These are phyloP conservation scores for Apodospora peruviana DNA, from an alignment of 495 filamentous ascomycete species.

Conservation along the genomic window DNA sequence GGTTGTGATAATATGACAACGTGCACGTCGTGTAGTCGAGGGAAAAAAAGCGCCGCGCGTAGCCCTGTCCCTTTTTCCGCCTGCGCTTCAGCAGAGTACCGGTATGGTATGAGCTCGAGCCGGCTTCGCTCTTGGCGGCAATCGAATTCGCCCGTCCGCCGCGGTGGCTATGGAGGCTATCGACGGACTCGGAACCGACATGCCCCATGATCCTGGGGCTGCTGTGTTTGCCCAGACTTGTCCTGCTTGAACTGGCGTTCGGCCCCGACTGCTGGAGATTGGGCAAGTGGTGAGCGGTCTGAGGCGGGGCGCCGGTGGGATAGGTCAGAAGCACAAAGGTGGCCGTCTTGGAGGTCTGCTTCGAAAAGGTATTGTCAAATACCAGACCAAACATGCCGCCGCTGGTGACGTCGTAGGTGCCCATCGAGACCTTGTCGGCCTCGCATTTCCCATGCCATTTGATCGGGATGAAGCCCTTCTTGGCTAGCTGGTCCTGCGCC, in stretches of 20 bases:
- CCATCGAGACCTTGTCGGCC: constrained; percentile 90
- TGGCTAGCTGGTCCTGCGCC: constrained; percentile 74
- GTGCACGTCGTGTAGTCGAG: constrained; percentile 88
- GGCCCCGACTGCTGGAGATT: constrained; percentile 46
- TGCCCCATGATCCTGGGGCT: constrained; percentile 34
- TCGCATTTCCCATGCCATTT: constrained; percentile 93
- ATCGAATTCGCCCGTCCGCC: constrained; percentile 22
- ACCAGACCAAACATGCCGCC: constrained; percentile 94
- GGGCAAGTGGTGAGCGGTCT: constrained; percentile 65
- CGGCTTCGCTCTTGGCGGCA: constrained; percentile 27
- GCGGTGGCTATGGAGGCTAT: constrained; percentile 51
- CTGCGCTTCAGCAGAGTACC: constrained; percentile 83
- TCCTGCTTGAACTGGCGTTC: constrained; percentile 41
- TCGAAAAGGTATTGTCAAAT: constrained; percentile 98
- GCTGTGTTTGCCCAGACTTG: constrained; percentile 37
- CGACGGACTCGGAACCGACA: constrained; percentile 42
- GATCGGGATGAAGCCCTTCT: constrained; percentile 78
- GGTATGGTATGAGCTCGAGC: constrained; percentile 54
- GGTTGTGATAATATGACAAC: constrained; percentile 90
- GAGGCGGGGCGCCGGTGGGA: constrained; percentile 75
- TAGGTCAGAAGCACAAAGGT: constrained; percentile 94
- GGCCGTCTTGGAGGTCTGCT: constrained; percentile 87
- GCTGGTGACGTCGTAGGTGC: constrained; percentile 77
- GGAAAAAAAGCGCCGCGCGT: constrained; percentile 88
- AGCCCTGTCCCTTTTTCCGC: constrained; percentile 88